Conservation (phyloP, 192 early-diverging fungal genomes). For the Coemansia sp. region DNA sequence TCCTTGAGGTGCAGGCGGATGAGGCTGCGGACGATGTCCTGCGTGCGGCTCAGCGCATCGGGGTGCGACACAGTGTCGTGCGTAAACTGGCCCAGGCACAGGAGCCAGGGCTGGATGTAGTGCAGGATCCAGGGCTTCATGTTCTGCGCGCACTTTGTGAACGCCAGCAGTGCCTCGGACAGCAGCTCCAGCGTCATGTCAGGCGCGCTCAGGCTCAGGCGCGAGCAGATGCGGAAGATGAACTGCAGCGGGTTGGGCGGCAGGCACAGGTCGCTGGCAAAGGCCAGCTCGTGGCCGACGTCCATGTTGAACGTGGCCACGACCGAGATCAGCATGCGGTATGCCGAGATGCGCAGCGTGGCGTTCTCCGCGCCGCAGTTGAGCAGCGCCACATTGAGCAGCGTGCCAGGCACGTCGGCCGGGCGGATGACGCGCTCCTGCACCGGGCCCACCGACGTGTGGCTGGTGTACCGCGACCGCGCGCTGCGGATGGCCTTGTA, state of each 20-base stretch:
- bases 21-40: slow-evolving; percentile 73
- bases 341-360: slow-evolving; percentile 75
- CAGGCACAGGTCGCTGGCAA: slow-evolving; percentile 79
- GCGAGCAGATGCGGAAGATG: slow-evolving; percentile 75
- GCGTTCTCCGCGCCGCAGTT: slow-evolving; percentile 84
- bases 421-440: slow-evolving; percentile 80
- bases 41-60: slow-evolving; percentile 53
- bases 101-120: slow-evolving; percentile 88
- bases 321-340: slow-evolving; percentile 86
- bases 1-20: slow-evolving; percentile 82
- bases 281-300: slow-evolving; percentile 73
- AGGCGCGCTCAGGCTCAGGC: slow-evolving; percentile 69
- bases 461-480: slow-evolving; percentile 64
- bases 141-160: slow-evolving; percentile 68
- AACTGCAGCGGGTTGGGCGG: slow-evolving; percentile 88
- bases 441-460: slow-evolving; percentile 44
- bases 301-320: slow-evolving; percentile 80
- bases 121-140: slow-evolving; percentile 79
- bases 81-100: slow-evolving; percentile 67
- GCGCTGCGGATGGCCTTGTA: slow-evolving; percentile 68
- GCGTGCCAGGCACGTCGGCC: slow-evolving; percentile 83
- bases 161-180: slow-evolving; percentile 78
- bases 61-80: slow-evolving; percentile 40
- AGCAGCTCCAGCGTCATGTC: slow-evolving; percentile 88
- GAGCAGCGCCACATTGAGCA: slow-evolving; percentile 89